A percentile compares a stretch with the other conserved stretches of the same genome.
Evolutionary conservation across 2,329 filamentous ascomycete genomes (phyloP).

Genomic region (Botrytis medusae): DNA sequence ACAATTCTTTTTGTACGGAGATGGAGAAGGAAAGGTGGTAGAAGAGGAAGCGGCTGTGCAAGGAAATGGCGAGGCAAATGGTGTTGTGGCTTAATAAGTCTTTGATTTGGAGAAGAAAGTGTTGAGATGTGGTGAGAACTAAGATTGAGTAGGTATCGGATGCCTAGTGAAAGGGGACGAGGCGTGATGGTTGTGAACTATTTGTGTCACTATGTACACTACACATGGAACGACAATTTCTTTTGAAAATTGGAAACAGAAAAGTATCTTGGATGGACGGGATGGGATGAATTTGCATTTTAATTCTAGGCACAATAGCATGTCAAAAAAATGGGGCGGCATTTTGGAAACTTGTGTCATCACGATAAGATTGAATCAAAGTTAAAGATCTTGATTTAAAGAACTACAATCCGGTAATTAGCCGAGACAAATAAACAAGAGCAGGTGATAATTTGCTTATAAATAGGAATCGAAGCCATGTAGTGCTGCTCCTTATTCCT

Average conservation of each 20-base stretch:
- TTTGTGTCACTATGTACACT: not conserved
- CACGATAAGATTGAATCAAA: not conserved
- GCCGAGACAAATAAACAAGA: no score
- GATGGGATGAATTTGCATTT: not conserved
- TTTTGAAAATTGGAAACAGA: no score
- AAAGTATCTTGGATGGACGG: not conserved
- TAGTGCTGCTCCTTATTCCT: no score
- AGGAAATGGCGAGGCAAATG: conserved; percentile 16
- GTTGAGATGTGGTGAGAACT: not conserved
- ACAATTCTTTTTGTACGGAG: conserved; percentile 86
- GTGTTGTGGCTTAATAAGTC: not conserved
- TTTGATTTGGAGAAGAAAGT: not conserved
- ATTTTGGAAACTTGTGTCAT: conserved; percentile 2
- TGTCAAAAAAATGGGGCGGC: not conserved
- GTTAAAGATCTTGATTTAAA: no score
- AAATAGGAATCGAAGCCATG: no score
- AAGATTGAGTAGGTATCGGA: not conserved
- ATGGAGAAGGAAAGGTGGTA: conserved; percentile 20
- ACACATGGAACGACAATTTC: not conserved
- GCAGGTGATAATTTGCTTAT: no score
- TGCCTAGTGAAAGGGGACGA: not conserved
- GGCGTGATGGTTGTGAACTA: not conserved
- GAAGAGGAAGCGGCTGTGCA: not conserved
- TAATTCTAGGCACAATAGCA: not conserved
- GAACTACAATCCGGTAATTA: no score